Evolutionary conservation across 2,329 filamentous ascomycete species (phyloP).

Genomic region (Venturiaceae sp.): DNA sequence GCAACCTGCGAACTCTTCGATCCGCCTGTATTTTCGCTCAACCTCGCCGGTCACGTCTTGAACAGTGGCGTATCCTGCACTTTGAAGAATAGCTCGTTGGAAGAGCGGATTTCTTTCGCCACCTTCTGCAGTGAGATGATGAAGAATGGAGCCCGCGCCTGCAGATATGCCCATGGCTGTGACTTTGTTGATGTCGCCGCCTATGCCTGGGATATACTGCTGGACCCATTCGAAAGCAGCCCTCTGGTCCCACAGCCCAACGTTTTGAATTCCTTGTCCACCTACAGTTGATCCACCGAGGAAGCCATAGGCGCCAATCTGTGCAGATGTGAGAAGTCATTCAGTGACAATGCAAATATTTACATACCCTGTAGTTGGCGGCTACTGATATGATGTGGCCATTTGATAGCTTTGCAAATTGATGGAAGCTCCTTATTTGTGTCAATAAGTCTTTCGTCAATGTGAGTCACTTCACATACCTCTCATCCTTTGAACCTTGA

Average conservation of each 20-base stretch:
- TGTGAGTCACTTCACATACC: not conserved
- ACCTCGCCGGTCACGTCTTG: not conserved
- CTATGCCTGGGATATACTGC: conserved; percentile 34
- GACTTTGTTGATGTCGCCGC: conserved; percentile 35
- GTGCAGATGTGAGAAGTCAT: not conserved
- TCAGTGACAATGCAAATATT: not conserved
- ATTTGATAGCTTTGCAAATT: conserved; percentile 13
- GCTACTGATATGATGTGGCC: conserved; percentile 36
- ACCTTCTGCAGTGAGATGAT: conserved; percentile 36
- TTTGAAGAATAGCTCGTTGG: conserved; percentile 22
- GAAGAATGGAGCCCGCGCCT: conserved; percentile 38
- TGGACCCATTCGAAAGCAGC: conserved; percentile 40
- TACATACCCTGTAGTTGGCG: conserved; percentile 34
- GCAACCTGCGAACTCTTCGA: conserved; percentile 2
- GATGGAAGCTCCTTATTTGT: not conserved
- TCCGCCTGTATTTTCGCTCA: not conserved
- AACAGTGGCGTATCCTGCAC: conserved; percentile 15
- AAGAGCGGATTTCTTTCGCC: conserved; percentile 36
- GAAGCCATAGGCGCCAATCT: conserved; percentile 31
- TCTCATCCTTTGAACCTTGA: not conserved
- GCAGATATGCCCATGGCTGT: conserved; percentile 40
- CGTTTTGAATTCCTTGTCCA: conserved; percentile 32
- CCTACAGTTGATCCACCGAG: conserved; percentile 37
- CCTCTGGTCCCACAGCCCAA: conserved; percentile 27
- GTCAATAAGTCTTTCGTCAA: not conserved